phyloP scores from a whole-genome alignment of 495 filamentous ascomycete species.

The Friedmanniomyces simplex region DNA sequence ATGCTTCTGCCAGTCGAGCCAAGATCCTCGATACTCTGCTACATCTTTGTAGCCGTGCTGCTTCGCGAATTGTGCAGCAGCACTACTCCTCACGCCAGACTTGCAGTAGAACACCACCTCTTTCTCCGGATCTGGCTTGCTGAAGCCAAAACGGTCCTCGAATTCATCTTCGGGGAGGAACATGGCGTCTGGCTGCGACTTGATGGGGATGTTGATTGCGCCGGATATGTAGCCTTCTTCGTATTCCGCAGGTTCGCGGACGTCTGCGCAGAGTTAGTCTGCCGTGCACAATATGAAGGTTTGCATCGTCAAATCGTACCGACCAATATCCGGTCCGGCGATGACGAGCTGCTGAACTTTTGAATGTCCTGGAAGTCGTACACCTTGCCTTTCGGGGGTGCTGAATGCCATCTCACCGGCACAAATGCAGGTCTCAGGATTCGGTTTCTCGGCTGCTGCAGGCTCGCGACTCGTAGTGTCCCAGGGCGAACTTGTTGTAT shows the following conservation, averaged over 20 bases:
- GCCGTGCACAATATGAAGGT: not conserved
- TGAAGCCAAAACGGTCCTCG: slow-evolving; percentile 57
- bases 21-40: slow-evolving; percentile 79
- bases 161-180: slow-evolving; percentile 69
- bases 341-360: slow-evolving; percentile 21
- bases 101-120: slow-evolving; percentile 87
- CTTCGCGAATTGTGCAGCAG: slow-evolving; percentile 70
- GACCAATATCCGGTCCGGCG: slow-evolving; percentile 31
- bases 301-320: slow-evolving; percentile 1
- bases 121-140: slow-evolving; percentile 43
- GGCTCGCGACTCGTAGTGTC: not conserved
- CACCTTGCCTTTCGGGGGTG: slow-evolving; percentile 8
- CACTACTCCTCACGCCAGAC: slow-evolving; percentile 68
- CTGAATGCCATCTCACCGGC: slow-evolving; percentile 12
- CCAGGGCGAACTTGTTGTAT: not conserved
- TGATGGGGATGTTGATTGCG: slow-evolving; percentile 69
- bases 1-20: slow-evolving; percentile 73
- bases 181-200: slow-evolving; percentile 63
- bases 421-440: slow-evolving; percentile 1
- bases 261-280: slow-evolving; percentile 39
- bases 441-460: not conserved
- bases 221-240: slow-evolving; percentile 62
- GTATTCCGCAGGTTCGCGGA: slow-evolving; percentile 78
- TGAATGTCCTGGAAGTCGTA: slow-evolving; percentile 25
- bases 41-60: slow-evolving; percentile 64